phyloP scores from a whole-genome alignment of 2,329 filamentous ascomycete species.

The Penicillium sp. region DNA sequence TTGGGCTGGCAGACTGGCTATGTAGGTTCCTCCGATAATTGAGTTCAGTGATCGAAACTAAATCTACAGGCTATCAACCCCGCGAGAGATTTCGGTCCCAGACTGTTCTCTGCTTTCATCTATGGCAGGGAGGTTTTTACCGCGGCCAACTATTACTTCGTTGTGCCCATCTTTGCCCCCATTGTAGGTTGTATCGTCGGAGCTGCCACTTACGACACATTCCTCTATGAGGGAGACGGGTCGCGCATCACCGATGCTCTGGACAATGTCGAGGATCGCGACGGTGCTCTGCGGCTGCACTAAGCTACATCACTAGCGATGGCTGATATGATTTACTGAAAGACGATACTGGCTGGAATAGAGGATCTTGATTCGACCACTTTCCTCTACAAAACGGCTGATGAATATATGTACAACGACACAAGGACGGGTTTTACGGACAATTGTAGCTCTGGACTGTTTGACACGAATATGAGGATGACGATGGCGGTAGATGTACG shows the following conservation, averaged over 20 bases:
- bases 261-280: slow-evolving; percentile 18
- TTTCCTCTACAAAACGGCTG: too few species aligned
- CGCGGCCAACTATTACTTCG: slow-evolving; percentile 22
- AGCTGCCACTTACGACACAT: slow-evolving; percentile 21
- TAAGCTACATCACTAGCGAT: too few species aligned
- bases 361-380: too few species aligned
- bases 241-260: slow-evolving; percentile 25
- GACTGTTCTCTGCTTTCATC: slow-evolving; percentile 25
- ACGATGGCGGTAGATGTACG: too few species aligned
- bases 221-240: slow-evolving; percentile 25
- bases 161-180: slow-evolving; percentile 25
- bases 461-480: too few species aligned
- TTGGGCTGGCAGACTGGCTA: slow-evolving; percentile 30
- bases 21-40: slow-evolving; percentile 14
- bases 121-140: slow-evolving; percentile 27
- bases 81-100: slow-evolving; percentile 25
- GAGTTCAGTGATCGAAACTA: neutral
- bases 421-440: too few species aligned
- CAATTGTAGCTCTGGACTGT: too few species aligned
- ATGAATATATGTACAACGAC: too few species aligned
- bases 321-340: too few species aligned
- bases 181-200: slow-evolving; percentile 23
- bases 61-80: slow-evolving; percentile 26
- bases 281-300: too few species aligned
- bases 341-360: too few species aligned